Conservation (phyloP, 73 alveolate genomes). For the Paramecium pentaurelia region DNA sequence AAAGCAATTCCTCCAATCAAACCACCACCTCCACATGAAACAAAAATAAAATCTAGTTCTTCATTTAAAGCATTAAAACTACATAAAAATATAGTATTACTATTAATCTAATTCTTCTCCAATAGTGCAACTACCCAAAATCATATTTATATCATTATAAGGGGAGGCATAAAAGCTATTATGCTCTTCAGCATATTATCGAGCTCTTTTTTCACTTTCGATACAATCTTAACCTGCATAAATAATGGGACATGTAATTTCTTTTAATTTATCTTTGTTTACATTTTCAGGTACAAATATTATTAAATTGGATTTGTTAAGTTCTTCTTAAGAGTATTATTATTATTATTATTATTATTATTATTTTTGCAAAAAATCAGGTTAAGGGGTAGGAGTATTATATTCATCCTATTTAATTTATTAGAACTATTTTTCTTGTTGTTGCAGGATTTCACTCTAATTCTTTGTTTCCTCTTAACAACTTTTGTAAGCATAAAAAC, state of each 20-base stretch:
- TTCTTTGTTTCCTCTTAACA: background rate
- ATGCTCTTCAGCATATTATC: background rate
- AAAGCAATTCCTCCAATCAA: conserved; percentile 25
- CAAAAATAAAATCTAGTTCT: background rate
- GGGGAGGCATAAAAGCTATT: background rate
- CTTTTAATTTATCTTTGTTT: background rate
- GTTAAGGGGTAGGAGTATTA: background rate
- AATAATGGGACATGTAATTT: background rate
- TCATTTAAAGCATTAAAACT: background rate
- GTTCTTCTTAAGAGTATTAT: background rate
- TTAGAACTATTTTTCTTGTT: background rate
- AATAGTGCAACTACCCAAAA: background rate
- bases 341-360: background rate
- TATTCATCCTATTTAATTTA: background rate
- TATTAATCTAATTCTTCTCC: background rate
- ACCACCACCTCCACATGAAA: conserved; percentile 19
- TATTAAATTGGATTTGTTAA: background rate
- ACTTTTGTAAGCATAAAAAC: background rate
- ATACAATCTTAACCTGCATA: background rate
- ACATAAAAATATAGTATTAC: background rate
- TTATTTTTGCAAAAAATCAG: background rate
- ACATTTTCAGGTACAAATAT: conserved; percentile 3
- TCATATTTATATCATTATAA: conserved; percentile 8
- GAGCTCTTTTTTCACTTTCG: background rate
- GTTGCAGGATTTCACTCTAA: background rate